Base-by-base conservation (phyloP, 164 flowering plant genomes). In the Aristolochia contorta region DNA sequence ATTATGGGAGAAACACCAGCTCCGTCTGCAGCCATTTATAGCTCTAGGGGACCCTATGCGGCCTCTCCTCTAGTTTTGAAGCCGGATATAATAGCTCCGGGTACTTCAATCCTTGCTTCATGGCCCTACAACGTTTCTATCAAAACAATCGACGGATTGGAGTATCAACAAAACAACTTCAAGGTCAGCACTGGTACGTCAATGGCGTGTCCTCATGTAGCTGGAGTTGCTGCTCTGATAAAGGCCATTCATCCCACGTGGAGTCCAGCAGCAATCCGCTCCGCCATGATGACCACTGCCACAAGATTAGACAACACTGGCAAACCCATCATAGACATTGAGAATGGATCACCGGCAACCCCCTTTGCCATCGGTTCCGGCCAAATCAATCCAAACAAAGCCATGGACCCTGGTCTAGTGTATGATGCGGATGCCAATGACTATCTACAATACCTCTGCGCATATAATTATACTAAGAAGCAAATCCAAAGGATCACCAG, bases 161-260 rank as follows among this genome's bases (percentile, higher is more conserved):
- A 87, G 75, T 37, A 76, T 33, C 77, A 96, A 69, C 83, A 83
- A 63, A 88, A 75, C 50, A 81, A 87, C 63, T 92, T 87, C 82
- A 82, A 81, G 0, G 82, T 89, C 66, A 67, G 89, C 84, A 87
- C 96, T 0, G 98, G 98, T 12, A 89, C 98, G 33, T 92, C 98
- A 66, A 92, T 92, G 98, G 78, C 98, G 13, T 92, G 97, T 65
- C 98, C 97, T 14, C 98, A 92, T 66, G 84, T 76, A 60, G 78
- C 90, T 65, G 97, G 98, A 13, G 76, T 84, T 27, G 83, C 84
- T 2, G 94, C 96, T 23, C 77, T 92, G 21, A 46, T 89, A 54
- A 87, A 56, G 30, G 70, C 94, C 0, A 79, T 79, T 10, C 78
- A 92, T 69, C 96, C 94, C 0, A 65, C 58, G 4, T 92, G 98